phyloP scores from a whole-genome alignment of 139 green algal genomes.

The Chlorella sp. region DNA sequence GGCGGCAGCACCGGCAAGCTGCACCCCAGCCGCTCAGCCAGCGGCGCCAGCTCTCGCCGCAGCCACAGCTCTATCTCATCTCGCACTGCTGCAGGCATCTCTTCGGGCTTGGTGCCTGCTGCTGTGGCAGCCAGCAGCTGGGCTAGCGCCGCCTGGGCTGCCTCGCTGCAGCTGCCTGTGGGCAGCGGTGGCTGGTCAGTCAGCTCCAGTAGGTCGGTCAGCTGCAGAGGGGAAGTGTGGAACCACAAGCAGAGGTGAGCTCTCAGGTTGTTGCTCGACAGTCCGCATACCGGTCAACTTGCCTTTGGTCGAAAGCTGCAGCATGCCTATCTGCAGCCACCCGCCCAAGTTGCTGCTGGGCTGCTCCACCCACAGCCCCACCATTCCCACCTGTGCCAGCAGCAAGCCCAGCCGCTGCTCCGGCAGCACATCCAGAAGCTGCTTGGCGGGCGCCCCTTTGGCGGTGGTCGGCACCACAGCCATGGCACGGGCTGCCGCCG shows the following conservation, averaged over 20 bases:
- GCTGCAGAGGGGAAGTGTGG: background rate
- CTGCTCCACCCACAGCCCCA: background rate
- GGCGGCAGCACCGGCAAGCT: background rate
- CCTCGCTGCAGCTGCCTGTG: background rate
- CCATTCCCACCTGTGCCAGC: slow-evolving; percentile 20
- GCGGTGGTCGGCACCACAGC: slow-evolving; percentile 25
- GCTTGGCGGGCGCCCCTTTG: slow-evolving; percentile 12
- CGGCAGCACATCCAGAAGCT: slow-evolving; percentile 53
- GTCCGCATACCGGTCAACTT: background rate
- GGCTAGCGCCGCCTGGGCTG: background rate
- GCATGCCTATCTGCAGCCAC: no score
- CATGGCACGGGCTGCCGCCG: slow-evolving; percentile 10
- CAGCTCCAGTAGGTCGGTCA: slow-evolving; percentile 4
- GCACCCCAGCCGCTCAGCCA: slow-evolving; percentile 15
- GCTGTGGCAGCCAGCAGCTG: slow-evolving; percentile 11
- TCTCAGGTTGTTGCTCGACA: background rate
- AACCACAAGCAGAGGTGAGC: background rate
- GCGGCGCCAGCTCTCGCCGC: slow-evolving; percentile 3
- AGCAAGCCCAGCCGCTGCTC: slow-evolving; percentile 46
- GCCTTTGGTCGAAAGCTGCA: no score
- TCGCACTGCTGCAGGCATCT: background rate
- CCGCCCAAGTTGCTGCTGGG: background rate
- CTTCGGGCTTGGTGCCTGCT: background rate
- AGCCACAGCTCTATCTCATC: slow-evolving; percentile 11
- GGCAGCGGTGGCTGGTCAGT: slow-evolving; percentile 22